Conservation (phyloP, 345 rosid species). For the Lepidium aucheri region DNA sequence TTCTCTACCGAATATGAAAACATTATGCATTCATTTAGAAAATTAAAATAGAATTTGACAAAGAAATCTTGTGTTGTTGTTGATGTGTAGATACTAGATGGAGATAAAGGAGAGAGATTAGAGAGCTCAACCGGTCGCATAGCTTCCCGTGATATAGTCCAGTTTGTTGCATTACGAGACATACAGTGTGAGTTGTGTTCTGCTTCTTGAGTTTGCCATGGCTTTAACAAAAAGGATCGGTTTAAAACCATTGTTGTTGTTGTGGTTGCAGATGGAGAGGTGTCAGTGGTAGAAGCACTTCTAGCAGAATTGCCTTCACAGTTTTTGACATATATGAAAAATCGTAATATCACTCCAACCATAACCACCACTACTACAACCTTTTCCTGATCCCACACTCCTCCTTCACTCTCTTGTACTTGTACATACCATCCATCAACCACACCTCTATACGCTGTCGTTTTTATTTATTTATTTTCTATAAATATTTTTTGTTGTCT, state of each 20-base stretch:
- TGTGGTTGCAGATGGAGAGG: conserved; percentile 55
- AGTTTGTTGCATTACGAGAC: conserved; percentile 74
- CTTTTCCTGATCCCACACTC: background rate
- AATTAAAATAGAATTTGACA: background rate
- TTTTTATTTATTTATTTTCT: background rate
- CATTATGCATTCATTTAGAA: background rate
- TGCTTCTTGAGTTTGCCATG: background rate
- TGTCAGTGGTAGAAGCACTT: conserved; percentile 73
- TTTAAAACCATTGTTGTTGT: background rate
- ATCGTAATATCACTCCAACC: conserved; percentile 55
- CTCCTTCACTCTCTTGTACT: background rate
- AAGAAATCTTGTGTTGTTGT: background rate
- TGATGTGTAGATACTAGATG: conserved; percentile 58
- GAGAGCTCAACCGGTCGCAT: conserved; percentile 79
- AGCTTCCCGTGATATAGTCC: conserved; percentile 93
- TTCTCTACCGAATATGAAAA: conserved; percentile 1
- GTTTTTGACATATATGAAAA: conserved; percentile 68
- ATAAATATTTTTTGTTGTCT: background rate
- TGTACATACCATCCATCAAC: conserved; percentile 12
- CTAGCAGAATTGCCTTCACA: conserved; percentile 84
- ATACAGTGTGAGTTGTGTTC: conserved; percentile 51
- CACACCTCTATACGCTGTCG: conserved; percentile 12
- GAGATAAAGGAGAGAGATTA: conserved; percentile 81
- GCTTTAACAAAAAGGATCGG: background rate
- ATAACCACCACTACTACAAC: background rate